Conservation (phyloP, 2,329 filamentous ascomycete genomes). For the Pseudogymnoascus verrucosus region DNA sequence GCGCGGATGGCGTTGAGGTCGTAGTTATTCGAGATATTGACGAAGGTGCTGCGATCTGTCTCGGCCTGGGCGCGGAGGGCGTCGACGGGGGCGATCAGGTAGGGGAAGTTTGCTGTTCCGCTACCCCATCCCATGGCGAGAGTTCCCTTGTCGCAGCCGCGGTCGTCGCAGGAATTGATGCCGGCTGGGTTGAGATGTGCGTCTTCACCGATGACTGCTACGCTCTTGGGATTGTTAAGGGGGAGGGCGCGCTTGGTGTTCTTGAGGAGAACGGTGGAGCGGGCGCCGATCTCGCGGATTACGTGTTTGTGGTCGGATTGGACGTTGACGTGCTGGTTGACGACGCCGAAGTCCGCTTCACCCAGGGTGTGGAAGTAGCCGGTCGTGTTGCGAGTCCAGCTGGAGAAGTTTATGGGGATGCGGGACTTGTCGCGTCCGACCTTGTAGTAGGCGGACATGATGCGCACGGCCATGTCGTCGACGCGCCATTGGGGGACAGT, state of each 20-base stretch:
- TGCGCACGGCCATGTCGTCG: slow-evolving; percentile 87
- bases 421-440: slow-evolving; percentile 40
- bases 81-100: slow-evolving; percentile 65
- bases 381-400: slow-evolving; percentile 73
- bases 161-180: slow-evolving; percentile 64
- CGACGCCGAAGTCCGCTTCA: slow-evolving; percentile 51
- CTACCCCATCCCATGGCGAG: slow-evolving; percentile 75
- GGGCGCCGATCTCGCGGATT: slow-evolving; percentile 69
- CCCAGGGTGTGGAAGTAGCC: slow-evolving; percentile 60
- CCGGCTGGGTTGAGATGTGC: slow-evolving; percentile 67
- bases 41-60: slow-evolving; percentile 50
- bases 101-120: slow-evolving; percentile 66
- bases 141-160: slow-evolving; percentile 48
- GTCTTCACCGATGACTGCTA: slow-evolving; percentile 76
- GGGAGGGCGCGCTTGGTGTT: slow-evolving; percentile 66
- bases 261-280: slow-evolving; percentile 84
- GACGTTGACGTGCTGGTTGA: slow-evolving; percentile 83
- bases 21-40: slow-evolving; percentile 61
- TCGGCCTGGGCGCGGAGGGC: slow-evolving; percentile 58
- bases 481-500: slow-evolving; percentile 80
- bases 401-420: slow-evolving; percentile 69
- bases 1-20: slow-evolving; percentile 45
- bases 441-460: slow-evolving; percentile 64
- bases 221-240: slow-evolving; percentile 66
- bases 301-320: slow-evolving; percentile 61